Conservation (phyloP, 768 basidiomycete species). For the Rhizopogon roseolus region DNA sequence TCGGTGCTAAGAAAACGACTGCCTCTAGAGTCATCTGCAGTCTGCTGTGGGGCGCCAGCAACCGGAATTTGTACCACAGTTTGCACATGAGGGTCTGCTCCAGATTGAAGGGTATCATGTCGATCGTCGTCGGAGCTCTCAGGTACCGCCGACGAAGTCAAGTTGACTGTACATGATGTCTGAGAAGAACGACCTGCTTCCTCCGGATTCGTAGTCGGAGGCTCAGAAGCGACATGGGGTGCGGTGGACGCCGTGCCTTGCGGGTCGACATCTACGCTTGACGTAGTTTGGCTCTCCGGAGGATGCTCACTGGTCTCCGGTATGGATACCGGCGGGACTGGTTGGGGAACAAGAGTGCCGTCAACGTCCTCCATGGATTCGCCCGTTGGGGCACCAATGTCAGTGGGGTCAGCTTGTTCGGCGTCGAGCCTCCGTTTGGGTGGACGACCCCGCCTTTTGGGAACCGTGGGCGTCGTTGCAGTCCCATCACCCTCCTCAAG, state of each 20-base stretch:
- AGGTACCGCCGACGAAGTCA: neutral
- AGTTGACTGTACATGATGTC: neutral
- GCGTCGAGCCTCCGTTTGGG: slow-evolving; percentile 16
- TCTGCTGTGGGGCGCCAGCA: neutral
- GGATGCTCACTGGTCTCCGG: slow-evolving; percentile 34
- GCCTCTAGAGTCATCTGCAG: neutral
- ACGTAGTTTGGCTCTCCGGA: slow-evolving; percentile 15
- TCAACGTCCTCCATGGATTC: neutral
- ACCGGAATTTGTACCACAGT: neutral
- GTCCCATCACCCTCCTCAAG: slow-evolving; percentile 2
- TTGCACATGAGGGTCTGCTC: neutral
- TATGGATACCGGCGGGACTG: neutral
- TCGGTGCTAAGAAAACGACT: neutral
- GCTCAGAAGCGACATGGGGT: neutral
- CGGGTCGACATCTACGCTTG: neutral
- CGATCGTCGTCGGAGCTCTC: neutral
- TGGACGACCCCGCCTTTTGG: slow-evolving; percentile 37
- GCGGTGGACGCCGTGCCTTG: neutral
- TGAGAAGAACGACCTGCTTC: neutral
- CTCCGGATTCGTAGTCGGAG: neutral
- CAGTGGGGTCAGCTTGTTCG: neutral
- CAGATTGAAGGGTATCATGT: neutral
- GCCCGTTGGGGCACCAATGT: neutral
- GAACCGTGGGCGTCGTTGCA: neutral
- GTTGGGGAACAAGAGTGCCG: neutral